Base-by-base conservation (phyloP, 805 yeast genomes). In the Schwanniomyces vanrijiae region DNA sequence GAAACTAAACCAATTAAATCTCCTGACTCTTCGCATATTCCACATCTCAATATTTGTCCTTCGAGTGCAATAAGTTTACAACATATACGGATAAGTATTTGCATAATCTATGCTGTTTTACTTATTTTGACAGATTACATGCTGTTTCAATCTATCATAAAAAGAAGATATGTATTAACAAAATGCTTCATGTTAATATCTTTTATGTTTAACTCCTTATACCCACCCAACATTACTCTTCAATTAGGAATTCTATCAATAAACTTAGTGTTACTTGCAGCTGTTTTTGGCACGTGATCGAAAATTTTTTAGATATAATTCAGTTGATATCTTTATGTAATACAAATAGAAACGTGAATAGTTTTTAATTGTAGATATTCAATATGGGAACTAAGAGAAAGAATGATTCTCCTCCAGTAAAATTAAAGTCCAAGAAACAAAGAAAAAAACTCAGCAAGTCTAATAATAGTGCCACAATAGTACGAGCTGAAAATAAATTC, bases 321-420 rank as follows among this genome's bases (percentile, higher is more conserved):
- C 22, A 19, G 16, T 26, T 26, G 16, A 19, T 34, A 42, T 19
- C 7, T 24, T 24, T 39, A 25, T 24, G 24, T 39, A 18, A 4
- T 16, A 6, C 10, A 9, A 21, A 5, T 24, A 16, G 31, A 16
- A n/a, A 2, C 11, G 9, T 20, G 7, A 10, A 16, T 19, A 37
- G 13, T 34, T 26, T 7, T 2, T 31, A 14, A 31, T 14, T 31
- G 16, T 20, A 19, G 39, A 11, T 37, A 26, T 22, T 16, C 24
- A 38, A 4, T 29, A 54, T 55, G 55, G 59, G 55, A 13, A 24
- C 45, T 5, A 63, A 62, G 43, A 52, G 68, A 46, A 62, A 59
- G 55, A 52, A 61, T 46, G 63, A 62, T 10, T 25, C 46, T 14
- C 45, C 50, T 11, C 54, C 49, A 29, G 49, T 47, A 39, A 56